phyloP scores from a whole-genome alignment of 768 basidiomycete species.

The Panaeolus cyanescens region DNA sequence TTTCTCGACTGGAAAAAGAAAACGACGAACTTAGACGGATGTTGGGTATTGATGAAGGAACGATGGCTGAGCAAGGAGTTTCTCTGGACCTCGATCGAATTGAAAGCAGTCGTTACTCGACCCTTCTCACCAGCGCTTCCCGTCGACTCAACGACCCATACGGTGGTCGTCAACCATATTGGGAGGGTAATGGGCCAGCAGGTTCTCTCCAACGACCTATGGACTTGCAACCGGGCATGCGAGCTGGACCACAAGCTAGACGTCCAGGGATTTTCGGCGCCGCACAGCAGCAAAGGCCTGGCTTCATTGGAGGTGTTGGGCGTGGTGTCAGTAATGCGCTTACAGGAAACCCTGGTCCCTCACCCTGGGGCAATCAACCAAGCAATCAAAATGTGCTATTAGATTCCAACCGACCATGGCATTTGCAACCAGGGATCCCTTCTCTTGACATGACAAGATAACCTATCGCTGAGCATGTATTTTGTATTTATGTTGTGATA shows the following conservation, averaged over 20 bases:
- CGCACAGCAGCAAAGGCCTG: slow-evolving; percentile 38
- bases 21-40: slow-evolving; percentile 77
- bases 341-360: slow-evolving; percentile 27
- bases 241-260: slow-evolving; percentile 52
- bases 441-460: neutral
- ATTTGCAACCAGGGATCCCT: neutral
- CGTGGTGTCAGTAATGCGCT: slow-evolving; percentile 21
- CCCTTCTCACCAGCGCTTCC: slow-evolving; percentile 33
- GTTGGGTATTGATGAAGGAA: slow-evolving; percentile 71
- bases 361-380: slow-evolving; percentile 42
- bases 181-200: slow-evolving; percentile 32
- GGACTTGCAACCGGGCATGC: slow-evolving; percentile 54
- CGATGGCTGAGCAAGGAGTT: slow-evolving; percentile 54
- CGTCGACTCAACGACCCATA: slow-evolving; percentile 22
- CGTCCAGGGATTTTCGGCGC: slow-evolving; percentile 62
- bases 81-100: slow-evolving; percentile 49
- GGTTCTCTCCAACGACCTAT: slow-evolving; percentile 44
- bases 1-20: slow-evolving; percentile 78
- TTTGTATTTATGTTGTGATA: slow-evolving; percentile 10
- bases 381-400: slow-evolving; percentile 8
- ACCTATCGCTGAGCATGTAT: neutral
- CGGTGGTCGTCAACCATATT: slow-evolving; percentile 25
- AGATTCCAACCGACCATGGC: slow-evolving; percentile 48
- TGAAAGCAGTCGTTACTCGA: slow-evolving; percentile 40
- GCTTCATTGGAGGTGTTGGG: slow-evolving; percentile 32